These are phyloP conservation scores for Cryptococcus sp. DNA, from an alignment of 1,284 basidiomycete genomes.

Conservation along the genomic window DNA sequence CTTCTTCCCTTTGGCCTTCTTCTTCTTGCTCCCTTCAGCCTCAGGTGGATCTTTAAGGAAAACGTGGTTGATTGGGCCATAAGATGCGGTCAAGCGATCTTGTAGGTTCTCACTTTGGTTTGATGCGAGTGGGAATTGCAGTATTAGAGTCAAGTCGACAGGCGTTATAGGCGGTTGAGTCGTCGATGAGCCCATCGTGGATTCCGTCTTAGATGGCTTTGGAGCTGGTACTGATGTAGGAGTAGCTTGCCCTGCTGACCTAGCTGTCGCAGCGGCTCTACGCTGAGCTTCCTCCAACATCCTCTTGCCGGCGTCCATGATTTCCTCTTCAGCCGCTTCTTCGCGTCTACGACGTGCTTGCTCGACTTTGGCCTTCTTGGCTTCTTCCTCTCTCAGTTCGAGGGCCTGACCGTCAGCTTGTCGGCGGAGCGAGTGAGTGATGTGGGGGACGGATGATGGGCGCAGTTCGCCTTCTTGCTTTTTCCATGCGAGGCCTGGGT, in stretches of 20 bases:
- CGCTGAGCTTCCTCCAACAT: conserved; percentile 59
- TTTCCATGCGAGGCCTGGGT: no score
- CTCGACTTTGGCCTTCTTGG: conserved; percentile 66
- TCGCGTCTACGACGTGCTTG: conserved; percentile 57
- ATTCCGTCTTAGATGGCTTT: not conserved
- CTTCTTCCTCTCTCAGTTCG: conserved; percentile 71
- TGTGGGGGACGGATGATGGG: no score
- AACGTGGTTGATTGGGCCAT: conserved; percentile 40
- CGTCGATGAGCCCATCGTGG: not conserved
- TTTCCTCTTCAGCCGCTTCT: conserved; percentile 59
- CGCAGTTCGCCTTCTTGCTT: no score
- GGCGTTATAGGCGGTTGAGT: conserved; percentile 34
- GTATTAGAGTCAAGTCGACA: conserved; percentile 36
- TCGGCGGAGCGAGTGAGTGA: no score
- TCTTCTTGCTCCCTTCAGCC: conserved; percentile 33
- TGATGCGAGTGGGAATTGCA: conserved; percentile 31
- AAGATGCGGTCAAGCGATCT: conserved; percentile 14
- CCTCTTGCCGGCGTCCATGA: conserved; percentile 71
- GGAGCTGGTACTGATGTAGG: not conserved
- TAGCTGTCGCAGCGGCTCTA: conserved; percentile 16
- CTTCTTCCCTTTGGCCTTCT: conserved; percentile 48
- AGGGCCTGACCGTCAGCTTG: conserved; percentile 56
- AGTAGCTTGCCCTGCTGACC: conserved; percentile 8
- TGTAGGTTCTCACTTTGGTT: conserved; percentile 2
- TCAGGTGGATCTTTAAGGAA: conserved; percentile 25